phyloP scores from a whole-genome alignment of 2,329 filamentous ascomycete genomes.

The Golovinomyces cichoracearum region DNA sequence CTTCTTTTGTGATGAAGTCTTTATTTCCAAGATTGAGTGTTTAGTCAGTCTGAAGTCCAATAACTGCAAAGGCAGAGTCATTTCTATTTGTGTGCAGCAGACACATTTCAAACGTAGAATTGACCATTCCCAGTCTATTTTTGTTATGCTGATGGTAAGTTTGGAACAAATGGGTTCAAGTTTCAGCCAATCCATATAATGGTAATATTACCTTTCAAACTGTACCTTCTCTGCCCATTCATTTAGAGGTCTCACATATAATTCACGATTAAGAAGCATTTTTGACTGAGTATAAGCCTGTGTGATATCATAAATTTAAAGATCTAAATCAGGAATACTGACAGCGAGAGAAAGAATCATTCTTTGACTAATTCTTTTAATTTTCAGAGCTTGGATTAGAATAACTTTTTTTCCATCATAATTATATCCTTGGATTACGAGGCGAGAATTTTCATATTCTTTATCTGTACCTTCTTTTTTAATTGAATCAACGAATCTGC shows the following conservation, averaged over 20 bases:
- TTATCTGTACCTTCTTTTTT: neutral
- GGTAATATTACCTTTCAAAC: too few species aligned
- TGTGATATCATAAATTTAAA: constrained; percentile 1
- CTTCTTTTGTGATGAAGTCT: too few species aligned
- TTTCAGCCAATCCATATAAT: too few species aligned
- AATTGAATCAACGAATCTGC: neutral
- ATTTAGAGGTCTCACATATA: neutral
- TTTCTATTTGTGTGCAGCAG: too few species aligned
- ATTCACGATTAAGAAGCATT: neutral
- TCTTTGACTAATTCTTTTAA: constrained; percentile 2
- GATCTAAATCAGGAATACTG: neutral
- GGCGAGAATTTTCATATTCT: neutral
- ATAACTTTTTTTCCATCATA: constrained; percentile 1
- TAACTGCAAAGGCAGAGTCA: too few species aligned
- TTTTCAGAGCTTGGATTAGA: constrained; percentile 3
- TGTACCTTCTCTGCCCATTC: neutral
- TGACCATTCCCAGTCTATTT: too few species aligned
- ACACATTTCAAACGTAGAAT: too few species aligned
- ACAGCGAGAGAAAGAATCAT: neutral
- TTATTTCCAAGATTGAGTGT: too few species aligned
- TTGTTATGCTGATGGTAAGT: too few species aligned
- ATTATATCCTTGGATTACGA: neutral
- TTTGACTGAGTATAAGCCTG: neutral
- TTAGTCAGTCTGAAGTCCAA: too few species aligned
- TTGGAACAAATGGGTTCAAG: too few species aligned